phyloP scores from a whole-genome alignment of 2,329 filamentous ascomycete genomes.

The Metarhizium sp. region DNA sequence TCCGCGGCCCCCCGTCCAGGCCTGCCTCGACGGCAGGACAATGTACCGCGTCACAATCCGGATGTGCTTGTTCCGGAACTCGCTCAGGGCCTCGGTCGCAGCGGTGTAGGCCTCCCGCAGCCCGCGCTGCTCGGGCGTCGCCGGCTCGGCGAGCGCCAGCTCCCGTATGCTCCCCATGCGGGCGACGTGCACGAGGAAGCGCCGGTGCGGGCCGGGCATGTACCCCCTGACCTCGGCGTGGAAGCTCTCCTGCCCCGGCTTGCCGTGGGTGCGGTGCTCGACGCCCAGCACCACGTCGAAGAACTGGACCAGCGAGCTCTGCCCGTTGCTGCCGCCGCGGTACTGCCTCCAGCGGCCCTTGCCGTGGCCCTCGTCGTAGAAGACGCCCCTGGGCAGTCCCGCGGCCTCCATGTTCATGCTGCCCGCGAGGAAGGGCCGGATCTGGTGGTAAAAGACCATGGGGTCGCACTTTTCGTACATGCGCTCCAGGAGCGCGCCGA shows the following conservation, averaged over 20 bases:
- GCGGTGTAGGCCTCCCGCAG: conserved; percentile 51
- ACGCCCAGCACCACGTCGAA: conserved; percentile 82
- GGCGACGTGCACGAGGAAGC: conserved; percentile 65
- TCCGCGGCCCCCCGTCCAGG: conserved; percentile 16
- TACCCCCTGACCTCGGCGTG: conserved; percentile 70
- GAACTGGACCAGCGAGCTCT: conserved; percentile 87
- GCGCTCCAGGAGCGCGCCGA: conserved; percentile 59
- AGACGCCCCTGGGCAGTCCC: conserved; percentile 72
- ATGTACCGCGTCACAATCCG: conserved; percentile 88
- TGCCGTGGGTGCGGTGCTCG: conserved; percentile 51
- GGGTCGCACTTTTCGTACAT: conserved; percentile 91
- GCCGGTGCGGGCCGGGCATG: conserved; percentile 78
- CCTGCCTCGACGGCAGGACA: conserved; percentile 59
- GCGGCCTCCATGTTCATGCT: conserved; percentile 87
- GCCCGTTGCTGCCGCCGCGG: conserved; percentile 87
- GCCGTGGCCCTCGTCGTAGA: conserved; percentile 69
- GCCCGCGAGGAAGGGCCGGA: conserved; percentile 81
- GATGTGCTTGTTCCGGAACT: conserved; percentile 78
- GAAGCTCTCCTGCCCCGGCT: conserved; percentile 28
- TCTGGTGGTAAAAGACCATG: conserved; percentile 78
- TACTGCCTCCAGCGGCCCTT: conserved; percentile 63
- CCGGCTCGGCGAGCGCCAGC: conserved; percentile 48
- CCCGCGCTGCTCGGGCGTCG: conserved; percentile 37
- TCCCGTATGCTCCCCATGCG: conserved; percentile 65
- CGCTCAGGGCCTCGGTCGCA: conserved; percentile 64